phyloP scores from a whole-genome alignment of 352 stramenopile genomes.

The Globisporangium viniferum region DNA sequence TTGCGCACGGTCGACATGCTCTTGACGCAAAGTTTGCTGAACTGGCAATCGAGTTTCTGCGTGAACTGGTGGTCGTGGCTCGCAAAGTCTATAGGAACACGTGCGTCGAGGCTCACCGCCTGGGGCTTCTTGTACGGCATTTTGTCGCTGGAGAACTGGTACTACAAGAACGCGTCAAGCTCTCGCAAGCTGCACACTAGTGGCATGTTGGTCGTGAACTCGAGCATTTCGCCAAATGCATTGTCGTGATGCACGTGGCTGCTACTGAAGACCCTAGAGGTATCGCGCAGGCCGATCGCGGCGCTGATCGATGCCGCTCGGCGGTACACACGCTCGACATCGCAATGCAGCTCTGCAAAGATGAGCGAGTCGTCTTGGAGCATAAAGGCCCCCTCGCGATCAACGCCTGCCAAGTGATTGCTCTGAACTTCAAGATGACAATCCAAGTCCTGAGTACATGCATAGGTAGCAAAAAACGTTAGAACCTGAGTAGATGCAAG shows the following conservation, averaged over 20 bases:
- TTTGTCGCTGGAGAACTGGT: too few species aligned
- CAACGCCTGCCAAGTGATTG: too few species aligned
- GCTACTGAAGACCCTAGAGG: background rate
- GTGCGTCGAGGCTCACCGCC: too few species aligned
- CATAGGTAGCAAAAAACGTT: background rate
- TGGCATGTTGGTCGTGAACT: slow-evolving; percentile 13
- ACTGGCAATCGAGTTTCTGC: background rate
- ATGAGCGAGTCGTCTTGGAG: background rate
- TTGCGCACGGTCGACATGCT: background rate
- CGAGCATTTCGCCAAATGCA: background rate
- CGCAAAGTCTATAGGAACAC: background rate
- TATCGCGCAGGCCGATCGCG: background rate
- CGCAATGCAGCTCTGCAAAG: background rate
- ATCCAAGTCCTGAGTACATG: too few species aligned
- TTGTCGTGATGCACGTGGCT: background rate
- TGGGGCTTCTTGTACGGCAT: too few species aligned
- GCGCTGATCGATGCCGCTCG: background rate
- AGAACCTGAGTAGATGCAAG: too few species aligned
- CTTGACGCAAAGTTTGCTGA: too few species aligned
- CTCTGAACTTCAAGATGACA: too few species aligned
- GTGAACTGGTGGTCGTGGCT: slow-evolving; percentile 1
- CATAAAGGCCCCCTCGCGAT: too few species aligned
- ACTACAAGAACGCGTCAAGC: background rate
- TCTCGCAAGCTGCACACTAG: background rate
- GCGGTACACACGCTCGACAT: background rate